phyloP scores from a whole-genome alignment of 257 asterid genomes.

The Forsythia suspensa region DNA sequence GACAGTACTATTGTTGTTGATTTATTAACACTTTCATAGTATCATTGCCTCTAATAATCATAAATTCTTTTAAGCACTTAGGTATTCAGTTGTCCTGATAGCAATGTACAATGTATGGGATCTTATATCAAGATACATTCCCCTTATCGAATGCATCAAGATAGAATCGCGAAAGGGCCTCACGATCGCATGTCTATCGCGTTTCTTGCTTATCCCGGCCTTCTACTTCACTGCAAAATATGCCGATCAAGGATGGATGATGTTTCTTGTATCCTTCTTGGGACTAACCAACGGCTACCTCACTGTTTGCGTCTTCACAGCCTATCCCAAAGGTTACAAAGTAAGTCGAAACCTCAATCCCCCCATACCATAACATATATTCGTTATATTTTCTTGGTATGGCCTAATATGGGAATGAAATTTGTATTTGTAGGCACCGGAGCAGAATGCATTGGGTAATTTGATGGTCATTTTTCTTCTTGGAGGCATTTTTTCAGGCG shows the following conservation, averaged over 20 bases:
- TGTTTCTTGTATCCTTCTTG: conserved; percentile 59
- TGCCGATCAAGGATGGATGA: conserved; percentile 86
- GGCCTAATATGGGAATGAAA: not conserved
- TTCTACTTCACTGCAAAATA: conserved; percentile 84
- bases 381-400: not conserved
- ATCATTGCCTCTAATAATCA: not conserved
- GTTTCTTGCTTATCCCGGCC: conserved; percentile 68
- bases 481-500: conserved; percentile 70
- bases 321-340: conserved; percentile 85
- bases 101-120: conserved; percentile 78
- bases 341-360: conserved; percentile 31
- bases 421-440: conserved; percentile 68
- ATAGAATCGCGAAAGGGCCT: conserved; percentile 67
- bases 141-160: conserved; percentile 47
- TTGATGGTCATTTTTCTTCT: conserved; percentile 68
- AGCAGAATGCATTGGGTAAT: conserved; percentile 90
- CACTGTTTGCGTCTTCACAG: conserved; percentile 67
- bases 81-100: conserved; percentile 72
- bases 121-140: conserved; percentile 63
- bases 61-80: not conserved
- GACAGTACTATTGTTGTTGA: not conserved
- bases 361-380: not conserved
- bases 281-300: conserved; percentile 86
- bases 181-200: conserved; percentile 42
- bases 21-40: not conserved